Evolutionary conservation across 352 stramenopile genomes (phyloP), one percentile per base, ranked within the genome.

Genomic region (Phytophthora cryptogea): DNA sequence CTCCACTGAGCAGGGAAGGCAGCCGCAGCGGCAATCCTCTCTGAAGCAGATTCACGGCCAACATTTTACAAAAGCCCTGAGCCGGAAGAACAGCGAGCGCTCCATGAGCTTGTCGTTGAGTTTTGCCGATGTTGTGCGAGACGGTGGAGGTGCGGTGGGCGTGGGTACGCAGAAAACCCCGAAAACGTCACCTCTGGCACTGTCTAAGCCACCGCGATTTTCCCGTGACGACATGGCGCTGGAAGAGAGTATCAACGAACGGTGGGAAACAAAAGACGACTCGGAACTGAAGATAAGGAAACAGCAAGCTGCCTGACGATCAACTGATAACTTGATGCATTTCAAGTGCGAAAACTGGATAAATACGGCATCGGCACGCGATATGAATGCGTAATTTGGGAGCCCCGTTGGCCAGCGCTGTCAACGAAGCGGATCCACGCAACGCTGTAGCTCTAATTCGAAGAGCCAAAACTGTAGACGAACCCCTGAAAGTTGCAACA

Each of bases 91-190:
- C 14, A 82, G 80, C 10, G 78, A 84, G 20, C 80, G 86, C 13
- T 95, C 86, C 8, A 80, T 95, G 68, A 95, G 86, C 64, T 92
- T 94, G 33, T 94, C 85, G 3, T 76, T 94, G 57, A 94, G 86
- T 66, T 95, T 95, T 72, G 86, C 86, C 0, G 86, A 95, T 44
- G 86, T 95, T 10, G 86, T 95, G 0, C 73, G 89, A 11, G 83
- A 83, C 16, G 81, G 83, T n/a, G 71, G 64, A 0, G 49, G 66
- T 57, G 37, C 39, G 28, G 31, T 9, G 54, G 27, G 17, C 11
- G 33, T 28, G 59, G 9, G 39, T 44, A 17, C 27, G 17, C 39
- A 27, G 8, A 78, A 76, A 28, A 68, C 67, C 7, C 77, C 71
- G 17, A 62, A 73, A 11, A 76, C 66, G 5, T 89, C 78, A 8